These are phyloP conservation scores for Penicillium egyptiacum DNA, from an alignment of 495 filamentous ascomycete species.

Conservation along the genomic window DNA sequence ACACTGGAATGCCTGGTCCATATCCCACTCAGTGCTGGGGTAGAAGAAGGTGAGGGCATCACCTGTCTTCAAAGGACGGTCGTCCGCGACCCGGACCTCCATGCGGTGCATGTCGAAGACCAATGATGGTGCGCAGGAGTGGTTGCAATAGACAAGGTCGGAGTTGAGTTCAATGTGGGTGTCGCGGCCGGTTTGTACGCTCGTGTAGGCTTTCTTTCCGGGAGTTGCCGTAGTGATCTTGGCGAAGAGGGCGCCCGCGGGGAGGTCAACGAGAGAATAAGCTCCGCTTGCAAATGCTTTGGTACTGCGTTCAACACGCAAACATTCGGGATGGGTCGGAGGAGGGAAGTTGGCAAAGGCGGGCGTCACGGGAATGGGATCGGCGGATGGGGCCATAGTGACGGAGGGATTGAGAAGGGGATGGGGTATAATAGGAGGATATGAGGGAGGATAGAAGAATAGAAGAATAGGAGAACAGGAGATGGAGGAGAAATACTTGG, in stretches of 20 bases:
- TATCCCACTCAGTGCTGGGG: constrained; percentile 72
- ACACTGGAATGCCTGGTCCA: constrained; percentile 73
- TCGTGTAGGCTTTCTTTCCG: constrained; percentile 62
- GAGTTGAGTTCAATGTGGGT: constrained; percentile 72
- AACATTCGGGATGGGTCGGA: constrained; percentile 38
- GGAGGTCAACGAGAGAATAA: constrained; percentile 58
- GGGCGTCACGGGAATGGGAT: constrained; percentile 17
- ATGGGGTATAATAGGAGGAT: neutral
- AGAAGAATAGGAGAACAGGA: neutral
- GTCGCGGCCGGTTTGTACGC: constrained; percentile 62
- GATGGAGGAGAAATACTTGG: neutral
- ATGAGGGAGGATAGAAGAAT: neutral
- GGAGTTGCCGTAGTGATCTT: constrained; percentile 55
- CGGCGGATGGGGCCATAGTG: constrained; percentile 26
- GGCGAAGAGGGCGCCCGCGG: constrained; percentile 62
- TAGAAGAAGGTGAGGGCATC: constrained; percentile 79
- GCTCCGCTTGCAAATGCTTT: constrained; percentile 60
- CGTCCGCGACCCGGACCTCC: constrained; percentile 59
- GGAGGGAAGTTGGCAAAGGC: constrained; percentile 16
- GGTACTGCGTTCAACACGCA: constrained; percentile 39
- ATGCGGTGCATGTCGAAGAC: constrained; percentile 67
- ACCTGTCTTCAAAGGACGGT: constrained; percentile 53
- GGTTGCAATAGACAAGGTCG: constrained; percentile 74
- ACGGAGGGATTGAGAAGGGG: neutral
- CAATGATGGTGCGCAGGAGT: constrained; percentile 67